phyloP scores from a whole-genome alignment of 139 green algal genomes.

The Pseudopediastrum boryanum region DNA sequence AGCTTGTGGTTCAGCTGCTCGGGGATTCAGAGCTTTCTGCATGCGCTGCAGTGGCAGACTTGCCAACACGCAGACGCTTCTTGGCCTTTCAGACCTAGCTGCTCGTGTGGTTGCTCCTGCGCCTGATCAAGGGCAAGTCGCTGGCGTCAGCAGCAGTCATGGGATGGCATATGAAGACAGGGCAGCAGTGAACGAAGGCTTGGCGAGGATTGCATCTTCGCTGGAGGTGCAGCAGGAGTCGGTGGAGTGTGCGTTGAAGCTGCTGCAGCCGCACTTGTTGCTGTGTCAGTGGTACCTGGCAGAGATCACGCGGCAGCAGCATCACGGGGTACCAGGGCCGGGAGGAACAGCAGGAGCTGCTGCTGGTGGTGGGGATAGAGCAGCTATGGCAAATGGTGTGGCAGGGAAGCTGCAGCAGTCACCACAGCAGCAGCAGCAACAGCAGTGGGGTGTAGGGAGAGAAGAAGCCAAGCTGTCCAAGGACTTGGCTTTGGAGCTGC shows the following conservation, averaged over 20 bases:
- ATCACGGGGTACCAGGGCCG: conserved; percentile 13
- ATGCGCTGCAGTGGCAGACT: conserved; percentile 47
- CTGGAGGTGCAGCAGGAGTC: conserved; percentile 40
- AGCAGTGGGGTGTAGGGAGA: too few relatives aligned
- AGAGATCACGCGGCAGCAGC: conserved; percentile 17
- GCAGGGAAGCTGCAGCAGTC: too few relatives aligned
- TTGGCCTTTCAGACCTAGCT: conserved; percentile 1
- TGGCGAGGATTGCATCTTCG: conserved; percentile 56
- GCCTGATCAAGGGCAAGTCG: conserved; percentile 21
- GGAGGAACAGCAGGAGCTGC: conserved; percentile 23
- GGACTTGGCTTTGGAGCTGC: conserved; percentile 51
- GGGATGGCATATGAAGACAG: conserved; percentile 43
- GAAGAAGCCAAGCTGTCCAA: too few relatives aligned
- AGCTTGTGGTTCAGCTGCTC: conserved; percentile 24
- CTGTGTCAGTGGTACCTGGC: too few relatives aligned
- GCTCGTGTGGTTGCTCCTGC: conserved; percentile 35
- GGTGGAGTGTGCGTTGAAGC: conserved; percentile 24
- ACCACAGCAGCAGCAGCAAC: too few relatives aligned
- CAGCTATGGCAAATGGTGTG: conserved; percentile 10
- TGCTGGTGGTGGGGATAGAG: not conserved
- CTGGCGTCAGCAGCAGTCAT: not conserved
- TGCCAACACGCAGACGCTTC: not conserved
- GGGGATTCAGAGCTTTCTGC: conserved; percentile 63
- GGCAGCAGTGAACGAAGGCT: conserved; percentile 61
- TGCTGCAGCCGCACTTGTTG: conserved; percentile 41